Conservation (phyloP, 2,329 filamentous ascomycete species). For the Leptoxyphium fumago region DNA sequence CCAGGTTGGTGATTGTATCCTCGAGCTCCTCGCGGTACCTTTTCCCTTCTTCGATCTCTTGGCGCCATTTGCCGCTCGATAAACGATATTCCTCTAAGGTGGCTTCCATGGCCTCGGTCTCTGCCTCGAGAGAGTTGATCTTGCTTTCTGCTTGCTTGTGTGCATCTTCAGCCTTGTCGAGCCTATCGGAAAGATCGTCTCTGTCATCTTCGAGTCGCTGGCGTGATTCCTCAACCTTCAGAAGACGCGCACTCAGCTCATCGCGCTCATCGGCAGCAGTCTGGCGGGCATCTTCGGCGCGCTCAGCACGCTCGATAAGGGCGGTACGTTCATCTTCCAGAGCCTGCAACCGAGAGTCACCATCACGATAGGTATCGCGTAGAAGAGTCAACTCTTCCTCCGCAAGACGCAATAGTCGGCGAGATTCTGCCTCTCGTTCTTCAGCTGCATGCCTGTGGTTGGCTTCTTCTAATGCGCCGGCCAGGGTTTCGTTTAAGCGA, state of each 20-base stretch:
- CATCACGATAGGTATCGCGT: conserved; percentile 27
- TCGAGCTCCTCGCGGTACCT: conserved; percentile 54
- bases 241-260: not conserved
- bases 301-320: conserved; percentile 24
- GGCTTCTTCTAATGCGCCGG: conserved; percentile 24
- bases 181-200: conserved; percentile 23
- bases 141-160: conserved; percentile 6
- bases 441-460: conserved; percentile 29
- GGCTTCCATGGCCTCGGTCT: conserved; percentile 45
- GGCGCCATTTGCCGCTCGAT: conserved; percentile 43
- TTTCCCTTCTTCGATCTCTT: conserved; percentile 42
- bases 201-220: conserved; percentile 25
- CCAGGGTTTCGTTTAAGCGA: conserved; percentile 19
- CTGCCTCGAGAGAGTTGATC: conserved; percentile 33
- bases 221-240: not conserved
- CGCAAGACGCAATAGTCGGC: conserved; percentile 31
- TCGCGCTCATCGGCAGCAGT: conserved; percentile 9
- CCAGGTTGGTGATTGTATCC: conserved; percentile 48
- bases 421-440: conserved; percentile 28
- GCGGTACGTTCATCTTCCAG: conserved; percentile 29
- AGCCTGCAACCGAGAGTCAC: conserved; percentile 26
- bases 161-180: conserved; percentile 21
- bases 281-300: conserved; percentile 16
- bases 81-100: conserved; percentile 50
- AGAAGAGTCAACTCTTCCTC: conserved; percentile 35